These are phyloP conservation scores for Neoarthrinium moseri DNA, from an alignment of 2,329 filamentous ascomycete genomes.

Conservation along the genomic window DNA sequence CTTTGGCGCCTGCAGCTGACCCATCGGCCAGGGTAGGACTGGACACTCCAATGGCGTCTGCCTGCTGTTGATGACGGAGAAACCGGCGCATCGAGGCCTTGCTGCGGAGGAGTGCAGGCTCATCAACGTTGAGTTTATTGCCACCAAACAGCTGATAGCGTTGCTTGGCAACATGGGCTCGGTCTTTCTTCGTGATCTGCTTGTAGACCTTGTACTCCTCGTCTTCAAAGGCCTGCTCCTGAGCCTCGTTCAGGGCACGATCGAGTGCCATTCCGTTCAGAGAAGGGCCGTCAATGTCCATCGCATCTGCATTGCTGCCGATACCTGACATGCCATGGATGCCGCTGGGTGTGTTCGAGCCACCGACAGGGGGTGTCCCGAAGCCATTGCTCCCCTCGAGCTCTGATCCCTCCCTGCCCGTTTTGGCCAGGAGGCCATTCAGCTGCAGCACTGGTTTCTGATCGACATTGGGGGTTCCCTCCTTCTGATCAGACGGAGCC, in stretches of 20 bases:
- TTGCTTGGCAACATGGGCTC: conserved; percentile 82
- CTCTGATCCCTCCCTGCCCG: conserved; percentile 72
- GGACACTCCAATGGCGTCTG: conserved; percentile 47
- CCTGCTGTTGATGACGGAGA: conserved; percentile 74
- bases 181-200: conserved; percentile 95
- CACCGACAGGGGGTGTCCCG: conserved; percentile 73
- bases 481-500: conserved; percentile 69
- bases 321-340: conserved; percentile 65
- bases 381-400: conserved; percentile 84
- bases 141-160: conserved; percentile 83
- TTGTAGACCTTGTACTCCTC: conserved; percentile 99
- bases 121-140: conserved; percentile 80
- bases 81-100: conserved; percentile 90
- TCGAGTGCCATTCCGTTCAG: conserved; percentile 64
- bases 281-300: conserved; percentile 81
- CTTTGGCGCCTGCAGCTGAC: conserved; percentile 48
- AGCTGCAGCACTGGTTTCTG: conserved; percentile 71
- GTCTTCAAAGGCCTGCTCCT: conserved; percentile 79
- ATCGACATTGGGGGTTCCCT: conserved; percentile 76
- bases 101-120: conserved; percentile 79
- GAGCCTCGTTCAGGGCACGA: conserved; percentile 63
- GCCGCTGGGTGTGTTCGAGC: conserved; percentile 74
- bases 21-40: conserved; percentile 37
- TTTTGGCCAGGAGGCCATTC: conserved; percentile 59
- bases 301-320: conserved; percentile 75